Base-by-base conservation (phyloP, 2,329 filamentous ascomycete species). In the Neonectria neomacrospora region DNA sequence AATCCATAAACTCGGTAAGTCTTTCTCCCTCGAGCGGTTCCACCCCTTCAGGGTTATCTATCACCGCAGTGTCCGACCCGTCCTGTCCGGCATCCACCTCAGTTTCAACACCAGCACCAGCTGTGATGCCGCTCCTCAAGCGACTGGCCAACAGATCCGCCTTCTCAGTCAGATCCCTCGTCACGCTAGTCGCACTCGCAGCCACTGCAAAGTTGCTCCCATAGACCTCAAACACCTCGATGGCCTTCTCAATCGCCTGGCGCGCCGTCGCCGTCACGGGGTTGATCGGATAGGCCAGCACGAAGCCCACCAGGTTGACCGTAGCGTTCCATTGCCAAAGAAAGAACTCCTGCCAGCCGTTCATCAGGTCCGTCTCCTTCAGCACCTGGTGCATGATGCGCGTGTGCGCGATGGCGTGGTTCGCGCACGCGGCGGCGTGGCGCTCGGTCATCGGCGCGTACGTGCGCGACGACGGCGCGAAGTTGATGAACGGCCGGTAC, bases 151-250 rank as follows among this genome's bases (percentile, higher is more conserved):
- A 51, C 14, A 63, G 28, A 45, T 73, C 71, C 1, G 68, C 68
- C 57, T 73, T 73, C 50, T 51, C 55, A 1, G 65, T 48, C 2
- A 74, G 58, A 10, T 71, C 69, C 20, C 67, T 66, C 71, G 54
- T 85, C 80, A 80, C 60, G 2, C 72, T 75, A 6, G 78, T 77
- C 1, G 78, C 77, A 14, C 76, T 66, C 3, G 77, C 76, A 20
- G 77, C 76, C 58, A 80, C 79, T 18, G 72, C 83, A 58, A 82
- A 86, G 67, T 77, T 76, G 14, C 53, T 53, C n/a, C 76, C 67
- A 68, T 80, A 70, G 55, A 75, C 52, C 56, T 80, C 69, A 72
- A 81, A 72, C 1, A 75, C 65, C 71, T 78, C 54, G 71, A 83
- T 52, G 74, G 81, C 65, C 75, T 80, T 67, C 73, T 77, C 66